A percentile compares a stretch with the other conserved stretches of the same genome.
Evolutionary conservation across 441 rosid species (phyloP).

Genomic region (Adansonia gregorii): DNA sequence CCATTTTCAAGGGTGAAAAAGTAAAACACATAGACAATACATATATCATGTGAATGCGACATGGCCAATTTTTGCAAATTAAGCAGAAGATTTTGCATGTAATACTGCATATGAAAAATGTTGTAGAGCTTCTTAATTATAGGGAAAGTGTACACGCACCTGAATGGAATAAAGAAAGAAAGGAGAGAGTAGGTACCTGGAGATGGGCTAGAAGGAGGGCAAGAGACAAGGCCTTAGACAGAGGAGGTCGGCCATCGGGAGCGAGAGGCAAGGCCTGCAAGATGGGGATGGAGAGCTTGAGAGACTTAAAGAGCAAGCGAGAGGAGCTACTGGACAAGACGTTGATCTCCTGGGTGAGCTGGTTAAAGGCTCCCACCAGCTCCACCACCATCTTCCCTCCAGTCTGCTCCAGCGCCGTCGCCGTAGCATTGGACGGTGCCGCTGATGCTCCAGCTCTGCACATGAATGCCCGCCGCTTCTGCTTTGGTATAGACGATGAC

Average conservation of each 20-base stretch:
- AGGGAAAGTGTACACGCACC: not conserved
- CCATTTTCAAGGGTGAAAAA: not conserved
- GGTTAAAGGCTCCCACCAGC: slow-evolving; percentile 94
- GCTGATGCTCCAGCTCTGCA: slow-evolving; percentile 20
- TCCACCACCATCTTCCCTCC: slow-evolving; percentile 98
- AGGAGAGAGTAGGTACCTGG: slow-evolving; percentile 53
- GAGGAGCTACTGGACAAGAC: slow-evolving; percentile 81
- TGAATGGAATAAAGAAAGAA: too few species aligned
- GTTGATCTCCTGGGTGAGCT: slow-evolving; percentile 85
- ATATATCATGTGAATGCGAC: not conserved
- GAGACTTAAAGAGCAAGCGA: slow-evolving; percentile 70
- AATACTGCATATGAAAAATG: not conserved
- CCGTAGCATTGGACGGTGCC: slow-evolving; percentile 24
- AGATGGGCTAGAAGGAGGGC: slow-evolving; percentile 87
- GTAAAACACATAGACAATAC: not conserved
- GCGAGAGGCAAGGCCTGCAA: slow-evolving; percentile 66
- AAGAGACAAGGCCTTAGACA: slow-evolving; percentile 80
- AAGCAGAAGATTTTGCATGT: not conserved
- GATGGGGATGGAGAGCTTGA: slow-evolving; percentile 87
- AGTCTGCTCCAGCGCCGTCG: slow-evolving; percentile 59
- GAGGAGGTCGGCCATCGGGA: slow-evolving; percentile 73
- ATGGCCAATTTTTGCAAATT: not conserved
- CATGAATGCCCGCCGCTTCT: not conserved
- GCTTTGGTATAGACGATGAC: slow-evolving; percentile 1
- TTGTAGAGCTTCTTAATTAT: not conserved